Base-by-base conservation (phyloP, 805 yeast genomes). In the Kockiozyma suomiensis region DNA sequence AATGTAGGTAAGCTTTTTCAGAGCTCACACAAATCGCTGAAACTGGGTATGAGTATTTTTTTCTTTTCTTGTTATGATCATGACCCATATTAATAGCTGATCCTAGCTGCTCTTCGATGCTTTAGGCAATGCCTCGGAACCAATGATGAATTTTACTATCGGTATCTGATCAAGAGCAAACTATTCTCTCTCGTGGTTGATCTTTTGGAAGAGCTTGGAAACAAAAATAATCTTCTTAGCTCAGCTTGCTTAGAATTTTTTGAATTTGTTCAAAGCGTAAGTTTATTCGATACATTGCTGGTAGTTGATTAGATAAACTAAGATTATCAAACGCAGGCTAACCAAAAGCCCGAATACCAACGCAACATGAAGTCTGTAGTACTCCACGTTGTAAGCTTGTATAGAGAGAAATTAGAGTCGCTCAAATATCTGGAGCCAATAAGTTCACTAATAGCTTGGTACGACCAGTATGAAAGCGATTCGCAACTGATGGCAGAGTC, bases 201-300 rank as follows among this genome's bases (percentile, higher is more conserved):
- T 1, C 75, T 83, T 50, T 76, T 88, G 62, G 73, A 76, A 23
- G 79, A 76, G 13, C 81, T 83, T 8, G 75, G 79, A 5, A 73
- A 76, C 32, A 73, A 74, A 40, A 84, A 88, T 70, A 87, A 85
- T 69, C 74, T 91, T 60, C 80, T 87, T 2, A 87, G 84, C 68
- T 90, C 97, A 0, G 81, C 92, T 4, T 81, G 93, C 64, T 76
- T 90, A 48, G 91, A 88, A 70, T 76, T 92, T 23, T 75, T 85
- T 35, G 87, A 83, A 66, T 76, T 79, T 21, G 68, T 82, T 57
- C 54, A 68, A 54, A 2, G 69, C 68, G 58, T 50, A 46, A 19
- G 64, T 46, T 30, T 5, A 5, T 32, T 4, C 15, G 23, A 15
- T n/a, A 58, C 30, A 66, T n/a, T 12, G 43, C 12, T 12, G 41